Conservation (phyloP, 495 filamentous ascomycete species). For the Xylaria castorea region DNA sequence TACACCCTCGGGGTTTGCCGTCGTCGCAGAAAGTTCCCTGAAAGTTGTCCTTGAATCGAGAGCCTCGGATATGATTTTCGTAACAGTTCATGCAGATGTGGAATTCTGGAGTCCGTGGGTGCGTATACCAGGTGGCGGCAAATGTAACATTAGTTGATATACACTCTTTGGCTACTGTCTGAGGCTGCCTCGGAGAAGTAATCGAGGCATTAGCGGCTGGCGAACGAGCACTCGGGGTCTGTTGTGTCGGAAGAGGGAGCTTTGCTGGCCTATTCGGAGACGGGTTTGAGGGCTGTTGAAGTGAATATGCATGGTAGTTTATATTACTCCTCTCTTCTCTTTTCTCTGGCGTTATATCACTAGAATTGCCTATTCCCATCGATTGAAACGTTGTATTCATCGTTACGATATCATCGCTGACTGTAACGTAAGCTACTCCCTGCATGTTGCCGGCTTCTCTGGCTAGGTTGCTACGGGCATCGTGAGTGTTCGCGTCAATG, state of each 20-base stretch:
- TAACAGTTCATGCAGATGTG: constrained; percentile 19
- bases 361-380: background rate
- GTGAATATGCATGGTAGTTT: background rate
- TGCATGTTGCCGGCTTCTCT: background rate
- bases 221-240: background rate
- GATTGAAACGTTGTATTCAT: constrained; percentile 3
- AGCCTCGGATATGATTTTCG: constrained; percentile 11
- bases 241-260: background rate
- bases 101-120: constrained; percentile 19
- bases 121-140: constrained; percentile 15
- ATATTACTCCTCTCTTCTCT: background rate
- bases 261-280: background rate
- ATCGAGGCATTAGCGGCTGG: background rate
- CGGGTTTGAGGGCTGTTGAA: background rate
- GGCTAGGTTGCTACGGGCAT: background rate
- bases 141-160: constrained; percentile 14
- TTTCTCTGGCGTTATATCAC: background rate
- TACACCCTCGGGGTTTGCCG: background rate
- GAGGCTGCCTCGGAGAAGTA: background rate
- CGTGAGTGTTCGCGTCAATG: background rate
- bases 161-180: constrained; percentile 9
- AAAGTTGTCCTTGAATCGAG: background rate
- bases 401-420: background rate
- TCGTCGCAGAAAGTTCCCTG: background rate
- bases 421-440: background rate